Evolutionary conservation across 1,139 yeast genomes (phyloP).

Genomic region (Candida sanyaensis): DNA sequence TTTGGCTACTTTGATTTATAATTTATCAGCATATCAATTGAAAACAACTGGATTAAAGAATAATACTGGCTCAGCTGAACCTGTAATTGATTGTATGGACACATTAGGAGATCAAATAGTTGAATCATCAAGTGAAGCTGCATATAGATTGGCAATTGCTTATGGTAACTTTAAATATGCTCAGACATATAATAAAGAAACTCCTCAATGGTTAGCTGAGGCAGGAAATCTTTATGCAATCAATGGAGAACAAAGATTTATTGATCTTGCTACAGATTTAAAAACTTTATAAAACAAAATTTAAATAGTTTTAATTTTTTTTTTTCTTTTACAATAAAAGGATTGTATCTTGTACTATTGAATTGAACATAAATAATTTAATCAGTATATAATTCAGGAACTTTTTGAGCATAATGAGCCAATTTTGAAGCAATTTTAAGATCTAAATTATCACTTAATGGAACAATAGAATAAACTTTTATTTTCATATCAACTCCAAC

Average conservation of each 20-base stretch:
- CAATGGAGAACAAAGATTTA: conserved; percentile 26
- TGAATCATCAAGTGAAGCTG: conserved; percentile 35
- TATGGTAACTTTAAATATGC: conserved; percentile 37
- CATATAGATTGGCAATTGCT: conserved; percentile 40
- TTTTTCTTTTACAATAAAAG: too few species aligned
- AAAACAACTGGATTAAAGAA: conserved; percentile 17
- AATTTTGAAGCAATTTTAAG: conserved; percentile 37
- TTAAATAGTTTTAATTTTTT: neutral
- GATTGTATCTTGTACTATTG: too few species aligned
- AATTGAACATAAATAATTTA: neutral
- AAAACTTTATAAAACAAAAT: conserved; percentile 12
- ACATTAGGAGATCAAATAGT: conserved; percentile 25
- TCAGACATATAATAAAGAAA: conserved; percentile 12
- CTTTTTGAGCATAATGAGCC: conserved; percentile 41
- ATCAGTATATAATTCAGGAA: conserved; percentile 42
- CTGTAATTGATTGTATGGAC: conserved; percentile 24
- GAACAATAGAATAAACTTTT: conserved; percentile 41
- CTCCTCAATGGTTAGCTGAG: conserved; percentile 28
- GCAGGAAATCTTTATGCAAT: conserved; percentile 10
- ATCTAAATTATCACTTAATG: conserved; percentile 46
- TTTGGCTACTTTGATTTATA: conserved; percentile 37
- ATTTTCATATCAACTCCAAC: conserved; percentile 39
- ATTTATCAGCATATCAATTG: conserved; percentile 33
- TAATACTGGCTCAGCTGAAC: conserved; percentile 19
- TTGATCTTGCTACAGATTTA: conserved; percentile 24